These are phyloP conservation scores for Colletotrichum sp. DNA, from an alignment of 2,329 filamentous ascomycete genomes.

Conservation along the genomic window DNA sequence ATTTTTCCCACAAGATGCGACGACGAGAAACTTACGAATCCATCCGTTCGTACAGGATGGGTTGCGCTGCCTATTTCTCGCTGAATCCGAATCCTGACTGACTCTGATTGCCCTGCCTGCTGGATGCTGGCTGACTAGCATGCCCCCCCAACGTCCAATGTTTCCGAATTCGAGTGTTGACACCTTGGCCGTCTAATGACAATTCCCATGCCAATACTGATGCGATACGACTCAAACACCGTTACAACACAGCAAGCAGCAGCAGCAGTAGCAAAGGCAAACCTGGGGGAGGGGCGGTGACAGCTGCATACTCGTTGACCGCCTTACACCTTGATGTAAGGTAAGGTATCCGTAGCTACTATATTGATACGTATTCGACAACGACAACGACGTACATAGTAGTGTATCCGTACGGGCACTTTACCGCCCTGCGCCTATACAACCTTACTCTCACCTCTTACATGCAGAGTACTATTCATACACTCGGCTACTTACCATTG, in stretches of 20 bases:
- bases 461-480: neutral
- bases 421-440: neutral
- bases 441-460: neutral
- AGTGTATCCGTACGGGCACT: neutral
- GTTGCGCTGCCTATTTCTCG: neutral
- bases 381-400: neutral
- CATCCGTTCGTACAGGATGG: neutral
- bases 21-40: neutral
- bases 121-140: constrained; percentile 2
- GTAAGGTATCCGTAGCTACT: neutral
- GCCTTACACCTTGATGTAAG: neutral
- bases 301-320: constrained; percentile 6
- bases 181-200: neutral
- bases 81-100: neutral
- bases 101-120: neutral
- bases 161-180: constrained; percentile 5
- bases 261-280: neutral
- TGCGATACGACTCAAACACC: constrained; percentile 4
- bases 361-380: neutral
- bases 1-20: neutral
- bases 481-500: neutral
- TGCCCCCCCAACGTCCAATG: constrained; percentile 8
- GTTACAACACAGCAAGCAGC: neutral
- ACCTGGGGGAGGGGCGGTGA: constrained; percentile 2
- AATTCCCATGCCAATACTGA: neutral